Percentiles rank a stretch among this genome's conserved stretches.
These are phyloP conservation scores for Pseudisothecium myosuroides DNA, from an alignment of 225 moss, liverwort and hornwort genomes.

Conservation along the genomic window DNA sequence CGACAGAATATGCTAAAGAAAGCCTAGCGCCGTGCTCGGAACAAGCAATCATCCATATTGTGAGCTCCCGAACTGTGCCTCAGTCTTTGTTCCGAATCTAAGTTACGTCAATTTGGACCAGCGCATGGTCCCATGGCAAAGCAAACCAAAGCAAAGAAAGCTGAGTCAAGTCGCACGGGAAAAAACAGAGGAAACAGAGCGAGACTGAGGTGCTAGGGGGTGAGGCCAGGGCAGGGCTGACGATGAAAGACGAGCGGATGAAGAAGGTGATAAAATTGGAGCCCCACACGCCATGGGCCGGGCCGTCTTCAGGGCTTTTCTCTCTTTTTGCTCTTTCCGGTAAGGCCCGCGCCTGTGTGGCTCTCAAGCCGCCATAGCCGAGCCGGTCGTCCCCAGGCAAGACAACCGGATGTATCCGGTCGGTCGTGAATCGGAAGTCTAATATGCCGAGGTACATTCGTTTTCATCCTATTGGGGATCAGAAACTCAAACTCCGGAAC, in stretches of 20 bases:
- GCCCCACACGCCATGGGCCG: constrained; percentile 11
- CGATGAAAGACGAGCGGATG: background rate
- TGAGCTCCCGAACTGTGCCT: background rate
- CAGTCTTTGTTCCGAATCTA: background rate
- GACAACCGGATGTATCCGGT: background rate
- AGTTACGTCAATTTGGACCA: background rate
- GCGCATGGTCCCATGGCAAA: background rate
- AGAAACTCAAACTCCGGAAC: background rate
- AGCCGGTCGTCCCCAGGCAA: constrained; percentile 1
- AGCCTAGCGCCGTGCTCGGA: background rate
- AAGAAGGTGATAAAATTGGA: background rate
- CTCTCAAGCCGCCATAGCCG: constrained; percentile 34
- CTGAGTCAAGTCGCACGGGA: background rate
- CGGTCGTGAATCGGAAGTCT: background rate
- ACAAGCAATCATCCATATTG: background rate
- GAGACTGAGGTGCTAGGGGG: background rate
- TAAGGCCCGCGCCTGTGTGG: constrained; percentile 28
- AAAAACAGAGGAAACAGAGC: background rate
- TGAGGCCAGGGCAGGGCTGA: background rate
- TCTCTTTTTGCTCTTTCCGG: background rate
- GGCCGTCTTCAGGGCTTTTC: background rate
- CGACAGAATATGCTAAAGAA: background rate
- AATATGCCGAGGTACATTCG: background rate
- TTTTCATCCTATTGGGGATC: background rate
- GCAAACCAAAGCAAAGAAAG: background rate